Evolutionary conservation across 2,329 filamentous ascomycete species (phyloP).

Genomic region (Alternaria postmessia): DNA sequence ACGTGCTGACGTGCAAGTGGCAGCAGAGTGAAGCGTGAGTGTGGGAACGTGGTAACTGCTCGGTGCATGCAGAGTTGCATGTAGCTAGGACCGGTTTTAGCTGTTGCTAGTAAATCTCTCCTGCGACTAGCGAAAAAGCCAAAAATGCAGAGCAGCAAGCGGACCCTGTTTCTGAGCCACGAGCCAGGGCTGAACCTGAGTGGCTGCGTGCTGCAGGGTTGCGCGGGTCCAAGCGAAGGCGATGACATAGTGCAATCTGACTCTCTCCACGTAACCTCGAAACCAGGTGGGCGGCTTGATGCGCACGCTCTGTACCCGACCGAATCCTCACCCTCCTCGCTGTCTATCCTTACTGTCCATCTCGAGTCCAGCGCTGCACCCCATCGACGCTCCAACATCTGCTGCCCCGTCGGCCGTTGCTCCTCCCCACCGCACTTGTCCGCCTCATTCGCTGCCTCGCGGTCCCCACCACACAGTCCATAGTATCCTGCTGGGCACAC

Average conservation of each 20-base stretch:
- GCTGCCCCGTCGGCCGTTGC: constrained; percentile 3
- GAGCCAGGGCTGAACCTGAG: not conserved
- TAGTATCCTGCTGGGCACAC: constrained; percentile 17
- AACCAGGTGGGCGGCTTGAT: constrained; percentile 10
- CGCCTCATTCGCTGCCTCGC: constrained; percentile 23
- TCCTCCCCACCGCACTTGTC: constrained; percentile 16
- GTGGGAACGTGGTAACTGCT: constrained; percentile 1
- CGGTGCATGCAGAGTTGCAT: not conserved
- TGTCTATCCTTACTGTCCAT: constrained; percentile 6
- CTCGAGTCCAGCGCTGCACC: constrained; percentile 3
- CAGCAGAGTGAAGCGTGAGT: constrained; percentile 12
- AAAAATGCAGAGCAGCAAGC: not conserved
- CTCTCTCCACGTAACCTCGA: constrained; percentile 13
- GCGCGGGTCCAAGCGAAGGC: constrained; percentile 16
- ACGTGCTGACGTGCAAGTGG: constrained; percentile 2
- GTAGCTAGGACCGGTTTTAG: too few species aligned
- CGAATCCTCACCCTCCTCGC: constrained; percentile 5
- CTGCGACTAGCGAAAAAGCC: not conserved
- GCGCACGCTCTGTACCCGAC: constrained; percentile 4
- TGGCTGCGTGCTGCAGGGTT: constrained; percentile 8
- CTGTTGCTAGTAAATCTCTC: not conserved
- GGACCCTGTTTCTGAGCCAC: constrained; percentile 9
- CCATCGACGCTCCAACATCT: not conserved
- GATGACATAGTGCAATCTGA: constrained; percentile 20
- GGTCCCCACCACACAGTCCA: constrained; percentile 10